Base-by-base conservation (phyloP, 2,329 filamentous ascomycete genomes). In the Penicillium verrucosum region DNA sequence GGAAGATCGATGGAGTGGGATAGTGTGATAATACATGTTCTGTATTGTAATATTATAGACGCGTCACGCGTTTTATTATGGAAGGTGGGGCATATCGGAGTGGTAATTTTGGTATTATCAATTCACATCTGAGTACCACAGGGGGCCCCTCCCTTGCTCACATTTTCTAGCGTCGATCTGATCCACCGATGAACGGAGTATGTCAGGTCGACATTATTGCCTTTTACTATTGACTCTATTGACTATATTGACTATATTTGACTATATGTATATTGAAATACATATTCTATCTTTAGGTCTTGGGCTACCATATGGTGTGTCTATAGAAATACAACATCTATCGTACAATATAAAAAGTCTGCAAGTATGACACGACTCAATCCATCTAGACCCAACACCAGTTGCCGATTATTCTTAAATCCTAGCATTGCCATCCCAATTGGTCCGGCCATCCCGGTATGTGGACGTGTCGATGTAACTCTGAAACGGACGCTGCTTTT, bases 31-130 rank as follows among this genome's bases (percentile, higher is more conserved):
- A 32, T 54, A 56, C 56, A 8, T 34, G 65, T 69, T 58, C 62
- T 49, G 67, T 71, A 72, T 68, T 60, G 70, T 71, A 61, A 60
- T n/a, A 10, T 54, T 57, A 58, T 59, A 54, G 45, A 54, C 66
- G 64, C 65, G 65, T 68, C 64, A 52, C 69, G 68, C 68, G 69
- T 70, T 58, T 59, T 64, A 44, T 0, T 44, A 57, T 57, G 30
- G 2, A 7, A 6, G 23, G 10, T 10, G n/a, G 27, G 47, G 27
- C n/a, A 16, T 21, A n/a, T 34, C 9, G 0, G 23, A 27, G 7
- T 27, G 10, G 47, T 44, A 51, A 50, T 40, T n/a, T 23, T 38
- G 10, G 51, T 57, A 57, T 11, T 27, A 27, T 38, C 1, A 49
- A 29, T 47, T 48, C 52, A 50, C 6, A 46, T 51, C 18, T 27